Evolutionary conservation across 1,139 yeast genomes (phyloP).

Genomic region (Blastobotrys persicus): DNA sequence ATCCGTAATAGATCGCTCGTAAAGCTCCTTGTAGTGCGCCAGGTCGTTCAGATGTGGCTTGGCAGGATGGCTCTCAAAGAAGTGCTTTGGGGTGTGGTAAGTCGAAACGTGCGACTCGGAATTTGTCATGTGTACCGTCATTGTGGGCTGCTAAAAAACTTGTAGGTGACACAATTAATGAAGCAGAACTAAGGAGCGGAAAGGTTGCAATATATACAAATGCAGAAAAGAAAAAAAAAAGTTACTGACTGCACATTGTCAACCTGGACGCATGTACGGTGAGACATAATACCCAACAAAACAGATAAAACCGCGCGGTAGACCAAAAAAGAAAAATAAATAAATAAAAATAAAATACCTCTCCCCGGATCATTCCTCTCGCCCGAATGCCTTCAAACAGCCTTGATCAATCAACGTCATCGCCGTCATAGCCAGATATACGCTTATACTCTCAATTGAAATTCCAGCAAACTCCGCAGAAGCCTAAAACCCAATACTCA

Average conservation of each 20-base stretch:
- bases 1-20: slow-evolving; percentile 71
- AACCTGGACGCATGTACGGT: slow-evolving; percentile 3
- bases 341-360: no score
- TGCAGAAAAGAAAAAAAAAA: not conserved
- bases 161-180: not conserved
- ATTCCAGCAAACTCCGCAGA: not conserved
- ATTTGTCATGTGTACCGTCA: slow-evolving; percentile 6
- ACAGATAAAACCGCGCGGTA: not conserved
- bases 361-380: no score
- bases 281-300: slow-evolving; percentile 8
- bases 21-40: slow-evolving; percentile 69
- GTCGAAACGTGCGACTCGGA: slow-evolving; percentile 6
- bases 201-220: not conserved
- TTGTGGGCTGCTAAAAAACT: not conserved
- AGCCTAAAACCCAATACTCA: not conserved
- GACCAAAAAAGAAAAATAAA: no score
- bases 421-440: not conserved
- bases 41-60: slow-evolving; percentile 43
- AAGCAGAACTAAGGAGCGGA: not conserved
- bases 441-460: not conserved
- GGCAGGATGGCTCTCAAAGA: slow-evolving; percentile 34
- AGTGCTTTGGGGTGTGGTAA: slow-evolving; percentile 4
- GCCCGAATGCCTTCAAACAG: not conserved
- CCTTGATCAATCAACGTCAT: not conserved
- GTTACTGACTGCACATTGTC: not conserved